phyloP scores from a whole-genome alignment of 352 stramenopile genomes.

The Aphanomyces euteiches region DNA sequence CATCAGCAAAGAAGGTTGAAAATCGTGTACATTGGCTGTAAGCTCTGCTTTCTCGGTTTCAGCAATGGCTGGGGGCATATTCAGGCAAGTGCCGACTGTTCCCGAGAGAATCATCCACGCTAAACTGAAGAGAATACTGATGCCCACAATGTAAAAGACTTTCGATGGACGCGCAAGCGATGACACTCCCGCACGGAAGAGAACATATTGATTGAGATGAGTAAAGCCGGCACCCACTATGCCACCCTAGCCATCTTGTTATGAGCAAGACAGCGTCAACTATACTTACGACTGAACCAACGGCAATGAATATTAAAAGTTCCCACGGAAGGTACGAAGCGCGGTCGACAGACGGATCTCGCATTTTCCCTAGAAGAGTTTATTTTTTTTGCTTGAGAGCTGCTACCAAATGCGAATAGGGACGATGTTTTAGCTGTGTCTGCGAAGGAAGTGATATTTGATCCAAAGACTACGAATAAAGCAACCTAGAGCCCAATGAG shows the following conservation, averaged over 20 bases:
- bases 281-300: slow-evolving; percentile 7
- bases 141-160: slow-evolving; percentile 13
- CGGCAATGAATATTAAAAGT: slow-evolving; percentile 21
- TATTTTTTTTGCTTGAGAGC: background rate
- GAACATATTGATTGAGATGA: slow-evolving; percentile 5
- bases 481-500: background rate
- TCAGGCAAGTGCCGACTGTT: slow-evolving; percentile 12
- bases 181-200: background rate
- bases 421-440: slow-evolving; percentile 24
- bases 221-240: slow-evolving; percentile 14
- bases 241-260: slow-evolving; percentile 14
- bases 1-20: background rate
- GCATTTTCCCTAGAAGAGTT: slow-evolving; percentile 8
- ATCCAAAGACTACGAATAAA: slow-evolving; percentile 16
- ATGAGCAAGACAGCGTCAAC: background rate
- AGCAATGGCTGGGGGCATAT: slow-evolving; percentile 3
- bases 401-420: slow-evolving; percentile 23
- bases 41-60: slow-evolving; percentile 18
- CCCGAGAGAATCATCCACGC: slow-evolving; percentile 12
- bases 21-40: slow-evolving; percentile 7
- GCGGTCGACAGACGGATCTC: slow-evolving; percentile 21
- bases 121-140: background rate
- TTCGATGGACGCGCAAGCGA: background rate
- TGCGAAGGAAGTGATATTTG: slow-evolving; percentile 1
- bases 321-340: slow-evolving; percentile 27